Evolutionary conservation across 345 rosid species (phyloP).

Genomic region (Conringia planisiliqua): DNA sequence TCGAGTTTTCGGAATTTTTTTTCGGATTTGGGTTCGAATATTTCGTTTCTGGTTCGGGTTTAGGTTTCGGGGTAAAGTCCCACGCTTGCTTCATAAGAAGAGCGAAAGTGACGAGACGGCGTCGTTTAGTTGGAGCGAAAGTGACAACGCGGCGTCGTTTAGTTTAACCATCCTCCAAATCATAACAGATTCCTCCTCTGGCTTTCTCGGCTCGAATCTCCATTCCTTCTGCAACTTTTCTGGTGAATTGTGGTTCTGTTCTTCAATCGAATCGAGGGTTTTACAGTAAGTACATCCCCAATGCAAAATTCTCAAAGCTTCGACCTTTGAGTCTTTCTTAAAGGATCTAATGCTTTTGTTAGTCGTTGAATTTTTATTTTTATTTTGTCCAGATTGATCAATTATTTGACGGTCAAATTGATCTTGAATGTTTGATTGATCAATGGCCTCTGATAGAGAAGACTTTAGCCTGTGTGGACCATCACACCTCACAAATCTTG

Average conservation of each 20-base stretch:
- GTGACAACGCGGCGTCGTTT: background rate
- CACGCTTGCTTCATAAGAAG: no score
- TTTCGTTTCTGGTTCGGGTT: no score
- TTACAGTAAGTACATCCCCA: background rate
- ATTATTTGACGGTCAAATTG: background rate
- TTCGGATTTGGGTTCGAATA: no score
- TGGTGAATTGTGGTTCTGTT: background rate
- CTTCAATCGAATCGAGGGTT: background rate
- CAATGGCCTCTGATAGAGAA: slow-evolving; percentile 38
- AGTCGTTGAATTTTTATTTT: background rate
- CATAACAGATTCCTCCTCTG: background rate
- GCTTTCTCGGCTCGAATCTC: background rate
- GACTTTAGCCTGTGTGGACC: slow-evolving; percentile 56
- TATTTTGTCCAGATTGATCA: background rate
- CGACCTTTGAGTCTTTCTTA: background rate
- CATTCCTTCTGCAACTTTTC: background rate
- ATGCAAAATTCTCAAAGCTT: background rate
- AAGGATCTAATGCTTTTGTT: background rate
- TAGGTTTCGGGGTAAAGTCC: no score
- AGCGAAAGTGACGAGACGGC: no score
- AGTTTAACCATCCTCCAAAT: background rate
- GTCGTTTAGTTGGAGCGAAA: no score
- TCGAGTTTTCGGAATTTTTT: no score
- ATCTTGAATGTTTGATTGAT: background rate
- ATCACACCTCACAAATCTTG: slow-evolving; percentile 43